Percentiles rank a stretch among this genome's conserved stretches.
Evolutionary conservation across 768 basidiomycete species (phyloP).

Genomic region (Suillus paluster): DNA sequence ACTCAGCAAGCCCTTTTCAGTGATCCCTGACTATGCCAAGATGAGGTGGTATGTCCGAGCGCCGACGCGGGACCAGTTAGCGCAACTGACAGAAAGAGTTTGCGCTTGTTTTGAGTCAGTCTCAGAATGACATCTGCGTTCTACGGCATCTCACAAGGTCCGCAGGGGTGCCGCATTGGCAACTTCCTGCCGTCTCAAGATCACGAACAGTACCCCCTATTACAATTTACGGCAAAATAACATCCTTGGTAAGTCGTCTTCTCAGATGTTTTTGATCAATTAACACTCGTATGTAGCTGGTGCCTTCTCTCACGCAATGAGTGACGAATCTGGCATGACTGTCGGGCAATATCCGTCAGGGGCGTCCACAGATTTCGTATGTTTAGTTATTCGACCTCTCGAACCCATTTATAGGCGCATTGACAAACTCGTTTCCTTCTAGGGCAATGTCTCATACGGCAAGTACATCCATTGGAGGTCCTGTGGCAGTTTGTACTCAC

Average conservation of each 20-base stretch:
- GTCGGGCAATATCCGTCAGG: constrained; percentile 41
- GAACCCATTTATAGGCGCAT: constrained; percentile 1
- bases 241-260: constrained; percentile 48
- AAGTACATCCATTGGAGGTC: constrained; percentile 31
- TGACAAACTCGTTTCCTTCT: constrained; percentile 22
- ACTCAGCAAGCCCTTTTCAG: constrained; percentile 39
- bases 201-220: constrained; percentile 48
- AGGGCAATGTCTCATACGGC: constrained; percentile 81
- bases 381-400: constrained; percentile 30
- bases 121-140: constrained; percentile 1
- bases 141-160: constrained; percentile 12
- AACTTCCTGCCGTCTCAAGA: constrained; percentile 56
- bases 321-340: constrained; percentile 47
- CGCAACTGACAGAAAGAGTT: constrained; percentile 59
- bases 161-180: constrained; percentile 70
- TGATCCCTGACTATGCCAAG: constrained; percentile 82
- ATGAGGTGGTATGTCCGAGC: constrained; percentile 78
- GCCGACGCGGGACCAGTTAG: constrained; percentile 60
- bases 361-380: constrained; percentile 82
- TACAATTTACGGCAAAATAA: constrained; percentile 64
- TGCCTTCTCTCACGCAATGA: constrained; percentile 53
- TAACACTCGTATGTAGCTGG: constrained; percentile 43
- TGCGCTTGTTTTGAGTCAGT: constrained; percentile 74
- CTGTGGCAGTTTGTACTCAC: constrained; percentile 19
- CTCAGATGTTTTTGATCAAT: constrained; percentile 4